A percentile compares a stretch with the other conserved stretches of the same genome.
These are phyloP conservation scores for Lunasporangiospora selenospora DNA, from an alignment of 192 early-diverging fungal genomes.

Conservation along the genomic window DNA sequence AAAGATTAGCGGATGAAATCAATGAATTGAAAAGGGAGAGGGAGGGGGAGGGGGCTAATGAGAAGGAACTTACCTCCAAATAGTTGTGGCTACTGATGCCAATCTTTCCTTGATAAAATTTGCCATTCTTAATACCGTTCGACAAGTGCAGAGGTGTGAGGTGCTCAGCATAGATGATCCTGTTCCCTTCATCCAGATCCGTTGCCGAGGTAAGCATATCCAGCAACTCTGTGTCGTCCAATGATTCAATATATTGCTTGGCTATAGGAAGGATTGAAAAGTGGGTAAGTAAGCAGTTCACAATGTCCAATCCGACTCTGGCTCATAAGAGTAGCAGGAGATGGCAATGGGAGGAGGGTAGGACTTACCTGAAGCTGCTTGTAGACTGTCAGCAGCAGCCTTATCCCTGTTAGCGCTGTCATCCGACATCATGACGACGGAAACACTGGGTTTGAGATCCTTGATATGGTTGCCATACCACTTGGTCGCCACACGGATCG, in stretches of 20 bases:
- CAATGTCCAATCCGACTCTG: conserved; percentile 7
- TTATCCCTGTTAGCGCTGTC: conserved; percentile 87
- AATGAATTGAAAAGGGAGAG: conserved; percentile 1
- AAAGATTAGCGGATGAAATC: neutral
- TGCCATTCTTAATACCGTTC: conserved; percentile 84
- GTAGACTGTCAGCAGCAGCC: conserved; percentile 67
- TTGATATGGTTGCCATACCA: conserved; percentile 88
- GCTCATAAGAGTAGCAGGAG: neutral
- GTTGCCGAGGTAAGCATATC: conserved; percentile 84
- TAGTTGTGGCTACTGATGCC: conserved; percentile 88
- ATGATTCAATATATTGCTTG: conserved; percentile 75
- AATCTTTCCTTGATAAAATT: conserved; percentile 82
- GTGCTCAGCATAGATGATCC: conserved; percentile 68
- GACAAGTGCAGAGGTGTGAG: conserved; percentile 77
- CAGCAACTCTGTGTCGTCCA: conserved; percentile 81
- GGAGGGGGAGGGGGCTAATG: too few relatives aligned
- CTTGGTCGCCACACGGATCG: conserved; percentile 82
- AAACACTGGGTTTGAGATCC: conserved; percentile 40
- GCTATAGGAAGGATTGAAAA: conserved; percentile 58
- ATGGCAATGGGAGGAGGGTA: too few relatives aligned
- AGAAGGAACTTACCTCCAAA: conserved; percentile 63
- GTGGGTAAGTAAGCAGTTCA: neutral
- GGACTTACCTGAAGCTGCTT: conserved; percentile 66
- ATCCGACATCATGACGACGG: conserved; percentile 84
- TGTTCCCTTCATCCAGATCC: conserved; percentile 70